phyloP scores from a whole-genome alignment of 2,329 filamentous ascomycete genomes.

The Leptographium lundbergii region DNA sequence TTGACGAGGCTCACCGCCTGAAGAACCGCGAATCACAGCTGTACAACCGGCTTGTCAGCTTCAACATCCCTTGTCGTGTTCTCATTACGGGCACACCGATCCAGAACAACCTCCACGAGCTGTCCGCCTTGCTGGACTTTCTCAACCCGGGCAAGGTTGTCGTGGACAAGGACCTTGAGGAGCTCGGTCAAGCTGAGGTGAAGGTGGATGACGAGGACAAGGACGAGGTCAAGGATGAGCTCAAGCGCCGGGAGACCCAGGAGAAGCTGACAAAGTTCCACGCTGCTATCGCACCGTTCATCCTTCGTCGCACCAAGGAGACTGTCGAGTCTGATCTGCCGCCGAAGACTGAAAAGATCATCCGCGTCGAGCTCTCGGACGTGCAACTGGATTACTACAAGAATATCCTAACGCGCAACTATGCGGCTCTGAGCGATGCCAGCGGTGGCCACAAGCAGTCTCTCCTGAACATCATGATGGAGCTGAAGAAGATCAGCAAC shows the following conservation, averaged over 20 bases:
- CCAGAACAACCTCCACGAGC: slow-evolving; percentile 88
- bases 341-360: slow-evolving; percentile 97
- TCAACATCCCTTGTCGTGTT: slow-evolving; percentile 77
- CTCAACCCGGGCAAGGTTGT: slow-evolving; percentile 87
- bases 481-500: slow-evolving; percentile 97
- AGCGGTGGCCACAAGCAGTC: slow-evolving; percentile 88
- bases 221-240: slow-evolving; percentile 16
- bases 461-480: slow-evolving; percentile 97
- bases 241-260: slow-evolving; percentile 60
- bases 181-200: slow-evolving; percentile 39
- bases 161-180: slow-evolving; percentile 84
- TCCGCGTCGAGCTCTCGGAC: slow-evolving; percentile 92
- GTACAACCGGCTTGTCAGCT: slow-evolving; percentile 73
- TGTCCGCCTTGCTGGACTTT: slow-evolving; percentile 89
- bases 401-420: slow-evolving; percentile 94
- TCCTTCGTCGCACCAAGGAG: slow-evolving; percentile 90
- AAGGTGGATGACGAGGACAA: slow-evolving; percentile 17
- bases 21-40: slow-evolving; percentile 95
- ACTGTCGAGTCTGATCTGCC: slow-evolving; percentile 95
- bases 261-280: slow-evolving; percentile 80
- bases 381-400: slow-evolving; percentile 98
- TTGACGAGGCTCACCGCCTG: slow-evolving; percentile 91
- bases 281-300: slow-evolving; percentile 79
- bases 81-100: slow-evolving; percentile 96
- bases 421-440: slow-evolving; percentile 83